Evolutionary conservation across 352 stramenopile species (phyloP).

Genomic region (Thraustotheca clavata): DNA sequence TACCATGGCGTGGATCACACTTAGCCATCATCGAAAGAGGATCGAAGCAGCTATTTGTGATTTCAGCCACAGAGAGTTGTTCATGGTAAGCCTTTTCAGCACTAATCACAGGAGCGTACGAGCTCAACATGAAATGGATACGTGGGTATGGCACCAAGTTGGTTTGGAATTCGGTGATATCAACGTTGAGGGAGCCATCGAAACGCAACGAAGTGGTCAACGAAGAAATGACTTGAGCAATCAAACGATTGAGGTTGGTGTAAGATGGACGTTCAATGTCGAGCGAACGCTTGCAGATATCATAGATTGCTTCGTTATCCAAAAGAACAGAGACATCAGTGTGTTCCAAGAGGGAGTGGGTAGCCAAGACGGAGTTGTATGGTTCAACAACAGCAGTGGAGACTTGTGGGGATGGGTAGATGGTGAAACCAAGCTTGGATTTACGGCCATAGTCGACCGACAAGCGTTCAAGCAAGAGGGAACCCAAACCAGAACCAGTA

Average conservation of each 20-base stretch:
- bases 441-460: slow-evolving; percentile 97
- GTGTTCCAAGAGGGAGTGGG: slow-evolving; percentile 94
- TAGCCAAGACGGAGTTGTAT: slow-evolving; percentile 97
- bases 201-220: slow-evolving; percentile 91
- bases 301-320: slow-evolving; percentile 94
- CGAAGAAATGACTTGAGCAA: slow-evolving; percentile 89
- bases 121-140: slow-evolving; percentile 94
- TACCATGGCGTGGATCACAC: slow-evolving; percentile 91
- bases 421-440: slow-evolving; percentile 96
- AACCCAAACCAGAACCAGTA: slow-evolving; percentile 95
- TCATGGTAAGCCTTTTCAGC: slow-evolving; percentile 89
- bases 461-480: slow-evolving; percentile 93
- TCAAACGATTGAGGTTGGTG: slow-evolving; percentile 92
- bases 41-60: slow-evolving; percentile 92
- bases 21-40: slow-evolving; percentile 92
- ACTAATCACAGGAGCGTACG: slow-evolving; percentile 90
- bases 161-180: slow-evolving; percentile 93
- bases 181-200: slow-evolving; percentile 90
- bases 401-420: slow-evolving; percentile 95
- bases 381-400: slow-evolving; percentile 96
- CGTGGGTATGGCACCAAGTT: slow-evolving; percentile 93
- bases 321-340: slow-evolving; percentile 94
- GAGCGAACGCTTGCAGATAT: slow-evolving; percentile 90
- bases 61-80: slow-evolving; percentile 88
- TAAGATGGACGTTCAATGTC: slow-evolving; percentile 91